Base-by-base conservation (phyloP, 192 early-diverging fungal species). In the Gonapodya sp. region DNA sequence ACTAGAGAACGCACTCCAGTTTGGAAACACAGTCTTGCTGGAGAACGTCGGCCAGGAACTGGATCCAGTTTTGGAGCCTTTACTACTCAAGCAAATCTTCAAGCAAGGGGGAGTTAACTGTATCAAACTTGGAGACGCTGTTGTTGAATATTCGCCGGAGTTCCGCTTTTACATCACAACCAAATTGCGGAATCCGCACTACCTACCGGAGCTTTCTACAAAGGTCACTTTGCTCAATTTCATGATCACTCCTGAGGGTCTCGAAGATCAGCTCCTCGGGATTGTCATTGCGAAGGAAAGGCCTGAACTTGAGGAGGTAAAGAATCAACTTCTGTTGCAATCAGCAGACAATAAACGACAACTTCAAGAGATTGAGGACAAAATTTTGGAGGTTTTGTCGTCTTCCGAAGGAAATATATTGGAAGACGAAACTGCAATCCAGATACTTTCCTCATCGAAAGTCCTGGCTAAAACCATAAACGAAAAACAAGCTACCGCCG, bases 231-330 rank as follows among this genome's bases (percentile, higher is more conserved):
- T 91, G 36, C 80, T 91, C 32, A 91, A 91, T 80, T 91, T 91
- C 46, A 91, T 91, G 89, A 91, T 91, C 73, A 91, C 89, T 1
- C 89, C 89, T 1, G 89, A 91, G 82, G 89, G 89, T 1, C 83
- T 91, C 36, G 89, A 91, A 82, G 89, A 91, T 80, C 89, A 91
- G 79, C 81, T 91, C 31, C 87, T 91, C 34, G 89, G 89, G 34
- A 91, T 91, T 81, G 89, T 91, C 1, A 91, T 91, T 81, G 89
- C 89, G 14, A 91, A 91, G 80, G 89, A 91, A 80, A 46, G 89
- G 33, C 89, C 89, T 0, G 89, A 91, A 80, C 81, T 91, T 31
- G 87, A 91, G 80, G 89, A 91, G 81, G 89, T 90, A 85, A 91
- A 91, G 81, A 84, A 83, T 14, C 88, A 91, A 80, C 82, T 91